A percentile compares a stretch with the other conserved stretches of the same genome.
Evolutionary conservation across 805 yeast genomes (phyloP).

Genomic region (Zygosaccharomyces gambellarensis): DNA sequence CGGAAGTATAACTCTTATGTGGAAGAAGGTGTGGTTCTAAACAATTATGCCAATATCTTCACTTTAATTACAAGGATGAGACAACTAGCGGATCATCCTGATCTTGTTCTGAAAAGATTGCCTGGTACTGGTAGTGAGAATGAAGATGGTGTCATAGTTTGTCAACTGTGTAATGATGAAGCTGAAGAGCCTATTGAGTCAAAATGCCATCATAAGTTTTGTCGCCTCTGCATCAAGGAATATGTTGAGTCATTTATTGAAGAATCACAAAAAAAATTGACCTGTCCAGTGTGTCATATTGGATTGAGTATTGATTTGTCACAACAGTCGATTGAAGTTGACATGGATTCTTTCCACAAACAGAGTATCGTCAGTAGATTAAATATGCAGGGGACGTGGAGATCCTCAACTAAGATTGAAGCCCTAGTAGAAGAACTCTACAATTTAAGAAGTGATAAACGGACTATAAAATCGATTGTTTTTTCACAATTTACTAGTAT

Average conservation of each 20-base stretch:
- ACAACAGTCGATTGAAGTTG: constrained; percentile 76
- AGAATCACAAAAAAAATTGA: constrained; percentile 53
- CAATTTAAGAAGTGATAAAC: constrained; percentile 75
- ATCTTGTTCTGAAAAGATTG: constrained; percentile 74
- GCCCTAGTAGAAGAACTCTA: constrained; percentile 92
- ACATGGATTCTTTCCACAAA: constrained; percentile 46
- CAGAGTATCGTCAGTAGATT: constrained; percentile 79
- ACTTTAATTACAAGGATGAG: constrained; percentile 96
- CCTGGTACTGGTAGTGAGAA: constrained; percentile 36
- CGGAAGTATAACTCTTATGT: constrained; percentile 89
- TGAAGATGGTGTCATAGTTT: constrained; percentile 55
- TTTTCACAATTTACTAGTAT: constrained; percentile 96
- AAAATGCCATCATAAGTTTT: constrained; percentile 88
- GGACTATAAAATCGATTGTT: constrained; percentile 91
- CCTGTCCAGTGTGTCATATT: constrained; percentile 96
- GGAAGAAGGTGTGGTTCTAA: constrained; percentile 92
- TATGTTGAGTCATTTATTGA: constrained; percentile 71
- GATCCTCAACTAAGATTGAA: constrained; percentile 93
- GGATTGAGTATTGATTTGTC: constrained; percentile 84
- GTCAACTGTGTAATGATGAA: constrained; percentile 94
- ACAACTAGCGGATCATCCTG: constrained; percentile 98
- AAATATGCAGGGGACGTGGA: constrained; percentile 84
- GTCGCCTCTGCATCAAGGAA: constrained; percentile 88
- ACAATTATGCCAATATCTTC: constrained; percentile 95
- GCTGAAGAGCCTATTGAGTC: constrained; percentile 97